Evolutionary conservation across 2,329 filamentous ascomycete genomes (phyloP), one percentile per base, ranked within the genome.

Genomic region (Byssothecium circinans): DNA sequence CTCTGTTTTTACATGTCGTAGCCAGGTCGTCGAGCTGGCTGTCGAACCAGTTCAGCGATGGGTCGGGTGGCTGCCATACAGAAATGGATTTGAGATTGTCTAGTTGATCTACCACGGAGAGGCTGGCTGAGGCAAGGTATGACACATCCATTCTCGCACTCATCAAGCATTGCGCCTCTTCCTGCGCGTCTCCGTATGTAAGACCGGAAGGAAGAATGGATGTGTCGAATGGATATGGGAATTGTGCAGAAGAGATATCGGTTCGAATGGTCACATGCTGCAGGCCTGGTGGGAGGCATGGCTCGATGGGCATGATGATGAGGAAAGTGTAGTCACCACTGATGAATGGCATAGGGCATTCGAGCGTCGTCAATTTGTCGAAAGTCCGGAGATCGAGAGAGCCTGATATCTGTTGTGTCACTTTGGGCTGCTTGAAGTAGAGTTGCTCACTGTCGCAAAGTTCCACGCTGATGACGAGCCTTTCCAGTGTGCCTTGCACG

Each of bases 41-140:
- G 8, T 58, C 51, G 14, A 63, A 62, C 57, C 61, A 65, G 12
- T 40, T 42, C 2, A 65, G 43, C 2, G 52, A 50, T 8, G 56
- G 41, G 23, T 65, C 60, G 2, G 61, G 55, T n/a, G 63, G 62
- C 22, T 67, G 60, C 58, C 60, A 65, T 3, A 64, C 35, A 3
- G 61, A 52, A 8, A 65, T 50, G 1, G 58, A 61, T 43, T 58
- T 48, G 8, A 67, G 47, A n/a, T 43, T 15, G 8, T 45, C 23
- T 2, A 56, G 37, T 17, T 54, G 49, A 11, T 61, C 58, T 10
- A 66, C 49, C 20, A 66, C 23, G 1, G 43, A 36, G 12, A 62
- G 50, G 2, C 50, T 53, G 4, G 57, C 50, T 27, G 61, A 53
- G 18, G 58, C 63, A 25, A 58, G 55, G 30, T 60, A 62, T 2